Evolutionary conservation across 306 rosid genomes (phyloP).

Genomic region (Delonix regia): DNA sequence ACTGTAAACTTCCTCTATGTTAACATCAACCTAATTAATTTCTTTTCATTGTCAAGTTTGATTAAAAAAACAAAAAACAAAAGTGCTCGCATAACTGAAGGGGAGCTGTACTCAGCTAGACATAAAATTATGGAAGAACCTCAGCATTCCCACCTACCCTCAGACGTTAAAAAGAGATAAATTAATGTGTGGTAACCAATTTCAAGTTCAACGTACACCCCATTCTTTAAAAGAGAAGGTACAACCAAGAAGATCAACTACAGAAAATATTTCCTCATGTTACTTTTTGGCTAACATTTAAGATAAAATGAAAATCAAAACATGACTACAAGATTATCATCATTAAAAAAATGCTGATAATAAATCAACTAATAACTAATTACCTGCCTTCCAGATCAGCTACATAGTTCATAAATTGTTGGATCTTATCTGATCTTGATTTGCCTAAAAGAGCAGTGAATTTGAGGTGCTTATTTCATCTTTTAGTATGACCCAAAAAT

Average conservation of each 20-base stretch:
- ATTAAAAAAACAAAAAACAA: too few species aligned
- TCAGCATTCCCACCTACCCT: not conserved
- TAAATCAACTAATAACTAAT: slow-evolving; percentile 30
- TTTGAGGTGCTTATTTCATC: slow-evolving; percentile 26
- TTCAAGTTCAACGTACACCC: slow-evolving; percentile 20
- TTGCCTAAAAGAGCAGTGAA: slow-evolving; percentile 52
- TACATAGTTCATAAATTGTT: slow-evolving; percentile 80
- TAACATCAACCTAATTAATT: not conserved
- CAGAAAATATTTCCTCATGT: slow-evolving; percentile 22
- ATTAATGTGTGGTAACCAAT: not conserved
- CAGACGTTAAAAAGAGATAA: not conserved
- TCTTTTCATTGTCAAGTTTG: not conserved
- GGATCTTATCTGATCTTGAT: slow-evolving; percentile 63
- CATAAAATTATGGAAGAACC: not conserved
- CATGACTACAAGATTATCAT: slow-evolving; percentile 15
- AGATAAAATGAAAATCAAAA: not conserved
- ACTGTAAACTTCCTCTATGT: not conserved
- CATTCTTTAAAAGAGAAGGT: slow-evolving; percentile 12
- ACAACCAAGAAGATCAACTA: slow-evolving; percentile 11
- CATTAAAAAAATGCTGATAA: slow-evolving; percentile 19
- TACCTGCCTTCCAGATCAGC: slow-evolving; percentile 87
- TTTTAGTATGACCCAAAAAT: slow-evolving; percentile 17
- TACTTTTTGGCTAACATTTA: slow-evolving; percentile 20
- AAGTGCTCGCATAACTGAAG: not conserved
- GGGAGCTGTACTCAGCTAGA: not conserved